These are phyloP conservation scores for Pseudogymnoascus sp. DNA, from an alignment of 2,329 filamentous ascomycete species.

Conservation along the genomic window DNA sequence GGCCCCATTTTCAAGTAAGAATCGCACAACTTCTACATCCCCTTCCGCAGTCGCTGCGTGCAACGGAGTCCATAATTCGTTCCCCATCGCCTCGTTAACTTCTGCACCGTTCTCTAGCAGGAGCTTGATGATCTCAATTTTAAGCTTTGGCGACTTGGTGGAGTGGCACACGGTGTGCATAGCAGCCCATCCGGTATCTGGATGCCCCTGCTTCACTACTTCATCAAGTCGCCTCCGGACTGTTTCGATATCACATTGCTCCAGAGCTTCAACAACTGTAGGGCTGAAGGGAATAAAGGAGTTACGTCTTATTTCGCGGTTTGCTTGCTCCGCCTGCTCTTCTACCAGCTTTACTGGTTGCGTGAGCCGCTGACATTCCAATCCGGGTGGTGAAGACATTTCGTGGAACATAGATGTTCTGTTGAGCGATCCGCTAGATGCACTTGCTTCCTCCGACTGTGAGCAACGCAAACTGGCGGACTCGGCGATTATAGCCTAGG, in stretches of 20 bases:
- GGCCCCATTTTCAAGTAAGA: neutral
- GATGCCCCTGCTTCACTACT: neutral
- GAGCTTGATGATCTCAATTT: neutral
- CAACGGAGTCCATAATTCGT: neutral
- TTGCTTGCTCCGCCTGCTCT: neutral
- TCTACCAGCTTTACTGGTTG: neutral
- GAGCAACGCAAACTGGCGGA: neutral
- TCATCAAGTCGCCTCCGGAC: neutral
- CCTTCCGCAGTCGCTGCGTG: neutral
- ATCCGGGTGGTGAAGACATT: neutral
- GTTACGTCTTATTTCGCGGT: neutral
- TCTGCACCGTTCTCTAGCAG: neutral
- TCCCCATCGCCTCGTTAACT: neutral
- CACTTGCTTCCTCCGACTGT: neutral
- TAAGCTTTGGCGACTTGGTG: neutral
- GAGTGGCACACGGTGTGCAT: neutral
- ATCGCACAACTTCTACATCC: neutral
- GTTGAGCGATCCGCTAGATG: neutral
- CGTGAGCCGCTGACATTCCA: neutral
- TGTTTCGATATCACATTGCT: neutral
- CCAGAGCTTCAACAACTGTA: neutral
- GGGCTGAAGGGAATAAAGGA: neutral
- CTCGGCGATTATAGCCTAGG: neutral
- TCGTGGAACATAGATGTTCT: neutral
- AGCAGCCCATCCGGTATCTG: neutral